Evolutionary conservation across 2,329 filamentous ascomycete genomes (phyloP), one percentile per base, ranked within the genome.

Genomic region (Aspergillus felis): DNA sequence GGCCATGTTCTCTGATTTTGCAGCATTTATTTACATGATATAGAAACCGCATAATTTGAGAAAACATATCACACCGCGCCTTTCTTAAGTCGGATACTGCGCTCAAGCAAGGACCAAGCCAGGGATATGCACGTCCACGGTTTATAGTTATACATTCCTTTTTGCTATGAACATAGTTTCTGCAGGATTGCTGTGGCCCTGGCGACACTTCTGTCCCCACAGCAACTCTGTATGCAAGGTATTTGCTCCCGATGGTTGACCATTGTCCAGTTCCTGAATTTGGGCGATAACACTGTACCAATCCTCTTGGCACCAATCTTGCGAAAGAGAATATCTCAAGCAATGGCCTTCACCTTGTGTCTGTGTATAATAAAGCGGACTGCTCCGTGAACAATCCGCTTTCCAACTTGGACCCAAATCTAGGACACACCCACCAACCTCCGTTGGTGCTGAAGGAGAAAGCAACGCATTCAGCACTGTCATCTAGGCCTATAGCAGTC

Each of bases 11-110:
- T 57, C 58, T 55, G 50, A 59, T 58, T 57, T 44, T 60, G 48
- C 56, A 56, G 63, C 62, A 63, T 62, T 62, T 60, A 62, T 50
- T 62, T 62, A 47, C 66, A 66, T 63, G 60, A 69, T 61, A 69
- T 68, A 71, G 64, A 72, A 63, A 53, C 55, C 56, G 51, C 27
- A 54, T 57, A 59, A 57, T 60, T 51, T 41, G 17, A 38, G 32
- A 38, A 52, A 53, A 48, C 48, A 17, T 20, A 50, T 12, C 22
- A 27, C 44, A 47, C 44, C 44, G 10, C 44, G 27, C 12, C 44
- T 17, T 24, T 47, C 12, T 47, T 47, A 25, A 25, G 14, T 47
- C 3, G 22, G 24, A 17, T 5, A 27, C 22, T 9, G 3, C 8
- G 7, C 44, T 47, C 22, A 47, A 47, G 44, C 44, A 47, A 47